These are phyloP conservation scores for Megacollybia marginata DNA, from an alignment of 768 basidiomycete species.

Conservation along the genomic window DNA sequence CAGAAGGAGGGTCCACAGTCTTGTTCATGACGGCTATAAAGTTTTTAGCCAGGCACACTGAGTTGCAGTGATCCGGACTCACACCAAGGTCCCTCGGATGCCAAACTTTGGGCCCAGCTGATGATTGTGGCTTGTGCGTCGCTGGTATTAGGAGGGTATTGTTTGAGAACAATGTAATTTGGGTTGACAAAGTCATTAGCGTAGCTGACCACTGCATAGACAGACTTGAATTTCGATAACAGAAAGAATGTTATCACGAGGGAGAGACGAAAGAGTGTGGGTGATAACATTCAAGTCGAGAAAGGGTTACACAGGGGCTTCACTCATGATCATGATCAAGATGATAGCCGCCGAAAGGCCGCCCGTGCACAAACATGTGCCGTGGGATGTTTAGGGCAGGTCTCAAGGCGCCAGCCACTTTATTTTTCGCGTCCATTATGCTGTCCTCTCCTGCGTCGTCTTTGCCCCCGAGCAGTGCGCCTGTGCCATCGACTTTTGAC, in stretches of 20 bases:
- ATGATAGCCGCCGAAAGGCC: no score
- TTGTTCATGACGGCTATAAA: conserved; percentile 41
- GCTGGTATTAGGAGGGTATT: conserved; percentile 32
- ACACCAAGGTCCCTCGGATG: conserved; percentile 50
- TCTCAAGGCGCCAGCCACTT: no score
- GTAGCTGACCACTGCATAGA: conserved; percentile 25
- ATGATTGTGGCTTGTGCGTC: conserved; percentile 40
- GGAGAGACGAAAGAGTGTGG: conserved; percentile 20
- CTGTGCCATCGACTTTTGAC: conserved; percentile 27
- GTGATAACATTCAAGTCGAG: neutral
- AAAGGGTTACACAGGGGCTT: no score
- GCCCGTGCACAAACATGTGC: no score
- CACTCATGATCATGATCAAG: no score
- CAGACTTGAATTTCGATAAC: conserved; percentile 15
- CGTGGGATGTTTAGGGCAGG: no score
- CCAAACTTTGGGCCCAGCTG: conserved; percentile 37
- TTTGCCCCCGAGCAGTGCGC: conserved; percentile 44
- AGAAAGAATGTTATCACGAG: conserved; percentile 12
- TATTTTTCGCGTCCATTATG: neutral
- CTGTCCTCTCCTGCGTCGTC: neutral
- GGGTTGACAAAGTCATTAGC: conserved; percentile 54
- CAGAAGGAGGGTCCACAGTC: conserved; percentile 38
- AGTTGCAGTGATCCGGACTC: conserved; percentile 12
- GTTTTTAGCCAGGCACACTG: neutral
- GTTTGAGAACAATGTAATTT: conserved; percentile 33